Base-by-base conservation (phyloP, 2,329 filamentous ascomycete species). In the Herpotrichia juniperi region DNA sequence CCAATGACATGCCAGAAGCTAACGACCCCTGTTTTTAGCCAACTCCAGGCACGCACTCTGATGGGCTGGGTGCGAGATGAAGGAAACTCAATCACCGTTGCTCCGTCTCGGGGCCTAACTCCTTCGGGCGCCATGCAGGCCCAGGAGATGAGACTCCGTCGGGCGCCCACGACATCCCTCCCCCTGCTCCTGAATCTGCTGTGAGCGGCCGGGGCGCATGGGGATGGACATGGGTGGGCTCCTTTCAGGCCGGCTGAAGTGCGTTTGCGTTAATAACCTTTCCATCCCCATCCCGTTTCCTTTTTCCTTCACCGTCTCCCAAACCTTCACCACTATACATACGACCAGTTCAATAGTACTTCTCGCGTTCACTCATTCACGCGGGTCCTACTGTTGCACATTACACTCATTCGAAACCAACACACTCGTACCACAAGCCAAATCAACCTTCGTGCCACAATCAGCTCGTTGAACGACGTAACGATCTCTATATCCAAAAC, bases 321-420 rank as follows among this genome's bases (percentile, higher is more conserved):
- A 8, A 19, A 60, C 57, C 56, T 46, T 48, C 25, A n/a, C n/a
- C 28, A 54, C 58, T 53, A 50, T 67, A 65, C 67, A 66, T 62
- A n/a, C 59, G 48, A 53, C 46, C 26, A 24, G 39, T 16, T 22
- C 44, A 62, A 56, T 58, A 63, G 60, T 59, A 50, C 56, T 62
- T 67, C 66, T 59, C 68, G 69, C 69, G 69, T 73, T 71, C 69
- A 73, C 68, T 73, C 69, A 51, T 72, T 73, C 59, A 73, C 68
- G 69, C 68, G 58, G 53, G 62, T 59, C 57, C 64, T 62, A 53
- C 56, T 63, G 52, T 53, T 58, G n/a, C 51, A 55, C 59, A 46
- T 58, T 32, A 21, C 58, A 64, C 62, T 67, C 69, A 63, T 58
- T 69, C 67, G 46, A 69, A 68, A 32, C 22, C 30, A 47, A 28